A percentile compares a stretch with the other conserved stretches of the same genome.
These are phyloP conservation scores for slime mould (Dictyostelium discoideum) DNA, from an alignment of 78 protist species.

Conservation along the genomic window dicty_2.7 NC_007091.3:1981501-1982000, in stretches of 20 bases:
- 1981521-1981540: neutral
- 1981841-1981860: too few species aligned
- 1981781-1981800: neutral
- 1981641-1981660: neutral
- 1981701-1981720: neutral
- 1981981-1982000: too few species aligned
- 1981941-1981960: too few species aligned
- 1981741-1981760: neutral
- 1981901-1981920: too few species aligned
- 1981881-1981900: too few species aligned
- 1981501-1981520: neutral
- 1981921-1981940: too few species aligned
- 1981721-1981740: neutral
- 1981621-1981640: neutral
- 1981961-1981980: too few species aligned
- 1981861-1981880: too few species aligned
- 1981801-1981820: neutral
- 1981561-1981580: neutral
- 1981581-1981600: neutral
- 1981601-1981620: neutral
- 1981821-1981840: neutral
- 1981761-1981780: slow-evolving; percentile 1
- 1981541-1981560: neutral
- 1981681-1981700: neutral
- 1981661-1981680: neutral